Evolutionary conservation across 225 moss, liverwort and hornwort genomes (phyloP).

Genomic region (Takakia lepidozioides): DNA sequence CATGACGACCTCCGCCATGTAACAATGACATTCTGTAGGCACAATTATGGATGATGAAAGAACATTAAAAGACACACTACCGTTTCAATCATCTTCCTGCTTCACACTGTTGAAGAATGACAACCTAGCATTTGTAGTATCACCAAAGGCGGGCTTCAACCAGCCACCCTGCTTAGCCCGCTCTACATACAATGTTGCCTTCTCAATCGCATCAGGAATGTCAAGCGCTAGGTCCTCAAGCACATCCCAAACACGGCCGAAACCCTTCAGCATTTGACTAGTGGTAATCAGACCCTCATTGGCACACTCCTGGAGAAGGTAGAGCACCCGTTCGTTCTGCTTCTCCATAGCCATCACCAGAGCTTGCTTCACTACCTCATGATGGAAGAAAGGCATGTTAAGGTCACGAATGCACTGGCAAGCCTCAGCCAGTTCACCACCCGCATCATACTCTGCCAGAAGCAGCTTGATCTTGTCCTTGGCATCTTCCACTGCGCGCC

Average conservation of each 20-base stretch:
- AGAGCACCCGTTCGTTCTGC: slow-evolving; percentile 68
- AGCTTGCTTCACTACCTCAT: slow-evolving; percentile 96
- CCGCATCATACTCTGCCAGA: slow-evolving; percentile 90
- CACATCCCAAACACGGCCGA: slow-evolving; percentile 61
- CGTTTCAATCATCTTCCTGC: slow-evolving; percentile 13
- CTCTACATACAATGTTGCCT: slow-evolving; percentile 51
- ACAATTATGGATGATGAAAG: too few species aligned
- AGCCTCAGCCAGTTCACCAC: slow-evolving; percentile 89
- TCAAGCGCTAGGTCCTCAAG: slow-evolving; percentile 95
- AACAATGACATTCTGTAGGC: too few species aligned
- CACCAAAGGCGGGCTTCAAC: slow-evolving; percentile 50
- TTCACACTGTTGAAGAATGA: slow-evolving; percentile 25
- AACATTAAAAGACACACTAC: too few species aligned
- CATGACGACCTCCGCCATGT: too few species aligned
- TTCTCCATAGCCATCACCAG: slow-evolving; percentile 96
- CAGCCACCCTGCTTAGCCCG: slow-evolving; percentile 82
- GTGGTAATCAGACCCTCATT: slow-evolving; percentile 89
- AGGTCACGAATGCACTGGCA: slow-evolving; percentile 96
- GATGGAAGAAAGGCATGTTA: slow-evolving; percentile 96
- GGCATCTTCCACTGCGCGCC: slow-evolving; percentile 80
- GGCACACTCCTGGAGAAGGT: slow-evolving; percentile 71
- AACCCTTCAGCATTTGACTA: slow-evolving; percentile 93
- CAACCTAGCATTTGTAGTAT: slow-evolving; percentile 2
- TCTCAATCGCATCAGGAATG: slow-evolving; percentile 76
- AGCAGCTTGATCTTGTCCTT: slow-evolving; percentile 86